Evolutionary conservation across 1,284 basidiomycete species (phyloP), one percentile per base, ranked within the genome.

Genomic region (Austroboletus rostrupii): DNA sequence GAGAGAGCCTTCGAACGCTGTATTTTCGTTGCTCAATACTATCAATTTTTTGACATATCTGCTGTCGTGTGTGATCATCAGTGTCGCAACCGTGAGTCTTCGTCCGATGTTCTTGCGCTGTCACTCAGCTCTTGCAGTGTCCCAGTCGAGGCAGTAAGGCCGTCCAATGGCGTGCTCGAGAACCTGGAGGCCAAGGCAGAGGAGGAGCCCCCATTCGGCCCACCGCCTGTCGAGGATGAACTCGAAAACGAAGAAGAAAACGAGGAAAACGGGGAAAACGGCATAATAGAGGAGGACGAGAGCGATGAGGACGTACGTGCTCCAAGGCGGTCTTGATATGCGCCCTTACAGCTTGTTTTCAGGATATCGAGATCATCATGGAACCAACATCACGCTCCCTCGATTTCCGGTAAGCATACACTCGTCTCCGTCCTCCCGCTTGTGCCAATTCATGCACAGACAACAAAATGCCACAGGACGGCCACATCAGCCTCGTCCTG

Each of bases 341-440:
- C 33, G 29, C 29, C 20, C 50, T 52, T 50, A 54, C 47, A 5
- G n/a, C 56, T 41, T 21, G 43, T 46, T 21, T 9, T 32, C 37
- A 87, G 84, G 84, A 89, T 61, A 73, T 90, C 55, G 87, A 90
- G 72, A 85, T 90, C 54, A 89, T 90, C 47, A 85, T 86, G 78
- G 87, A 90, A 55, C 79, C 79, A 3, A 70, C 80, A 14, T 67
- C 80, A 28, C 81, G 84, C 38, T 85, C 85, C 1, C 66, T 90
- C 21, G 87, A 90, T 69, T 81, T 90, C 59, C 76, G 88, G 85
- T 85, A 61, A 41, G 71, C 65, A 47, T 38, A 54, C 38, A 45
- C 41, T 28, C 40, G 20, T 3, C 23, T 47, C 1, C 20, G 49
- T 39, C 29, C 14, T 33, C 43, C 17, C 20, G 16, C 32, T 7